Base-by-base conservation (phyloP, 495 filamentous ascomycete species). In the Hypomontagnella monticulosa region DNA sequence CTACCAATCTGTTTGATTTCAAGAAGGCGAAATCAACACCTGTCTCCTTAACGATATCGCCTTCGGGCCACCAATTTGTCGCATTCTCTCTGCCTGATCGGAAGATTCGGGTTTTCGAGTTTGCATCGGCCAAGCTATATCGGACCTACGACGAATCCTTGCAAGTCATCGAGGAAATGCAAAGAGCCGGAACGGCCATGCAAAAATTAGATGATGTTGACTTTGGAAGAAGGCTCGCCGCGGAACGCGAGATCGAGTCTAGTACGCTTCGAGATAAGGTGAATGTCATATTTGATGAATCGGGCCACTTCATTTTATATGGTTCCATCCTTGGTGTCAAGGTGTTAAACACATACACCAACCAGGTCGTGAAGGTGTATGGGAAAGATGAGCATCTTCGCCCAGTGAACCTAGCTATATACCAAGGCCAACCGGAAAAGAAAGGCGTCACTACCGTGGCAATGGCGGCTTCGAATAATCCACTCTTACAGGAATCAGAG, bases 101-200 rank as follows among this genome's bases (percentile, higher is more conserved):
- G 16, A 92, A 93, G 72, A 84, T 98, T 16, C 89, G 95, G 4
- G 76, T 99, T 38, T 99, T 98, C 66, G 93, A 98, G 66, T 98
- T 98, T 69, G 83, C 88, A 4, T 86, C 92, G 0, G 95, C 87
- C 6, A 97, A 96, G 72, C 83, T 98, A 0, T 87, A 93, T 66
- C 89, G 94, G 27, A 93, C 92, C 7, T 99, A 98, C 69, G 96
- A 98, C 68, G 95, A 99, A 70, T 97, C 93, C 15, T 81, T 98
- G 4, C 73, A 84, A 15, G 94, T 89, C 3, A 87, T 97, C 30
- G 90, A 89, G 33, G 91, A 95, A 34, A 96, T 97, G 91, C 95
- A 98, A 63, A 93, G 97, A 76, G 91, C 92, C 12, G 93, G 93
- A 4, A 96, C 92, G 0, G 86, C 91, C 0, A 72, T 87, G 1